Conservation (phyloP, 1,284 basidiomycete genomes). For the Pseudozyma hubeiensis region DNA sequence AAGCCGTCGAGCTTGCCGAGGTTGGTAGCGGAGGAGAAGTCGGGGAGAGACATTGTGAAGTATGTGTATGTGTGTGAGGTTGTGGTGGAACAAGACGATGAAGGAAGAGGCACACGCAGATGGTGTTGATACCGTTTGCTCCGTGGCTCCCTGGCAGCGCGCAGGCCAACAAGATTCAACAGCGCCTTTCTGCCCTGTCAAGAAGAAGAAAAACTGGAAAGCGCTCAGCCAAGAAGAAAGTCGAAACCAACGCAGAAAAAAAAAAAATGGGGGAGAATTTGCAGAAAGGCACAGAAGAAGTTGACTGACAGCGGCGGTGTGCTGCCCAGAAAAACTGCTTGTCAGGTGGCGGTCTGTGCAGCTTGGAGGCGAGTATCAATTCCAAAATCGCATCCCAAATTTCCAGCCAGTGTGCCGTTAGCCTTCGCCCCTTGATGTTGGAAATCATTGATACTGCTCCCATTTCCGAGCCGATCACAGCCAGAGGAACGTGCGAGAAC, state of each 20-base stretch:
- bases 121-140: background rate
- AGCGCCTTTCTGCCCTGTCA: background rate
- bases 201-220: background rate
- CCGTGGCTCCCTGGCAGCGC: conserved; percentile 1
- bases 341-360: conserved; percentile 23
- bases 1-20: conserved; percentile 62
- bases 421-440: too few species aligned
- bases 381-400: too few species aligned
- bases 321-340: too few species aligned
- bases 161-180: conserved; percentile 7
- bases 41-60: conserved; percentile 66
- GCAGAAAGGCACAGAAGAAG: conserved; percentile 4
- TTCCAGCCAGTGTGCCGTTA: too few species aligned
- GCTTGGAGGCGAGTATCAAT: background rate
- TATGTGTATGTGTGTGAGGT: conserved; percentile 10
- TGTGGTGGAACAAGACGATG: conserved; percentile 21
- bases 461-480: conserved; percentile 18
- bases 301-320: background rate
- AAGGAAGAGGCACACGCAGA: background rate
- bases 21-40: conserved; percentile 61
- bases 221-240: conserved; percentile 4
- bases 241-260: conserved; percentile 4
- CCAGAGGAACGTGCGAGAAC: conserved; percentile 24
- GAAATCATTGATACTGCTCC: too few species aligned
- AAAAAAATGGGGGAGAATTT: conserved; percentile 14